Base-by-base conservation (phyloP, 768 basidiomycete genomes). In the Xanthoconium stramineum region DNA sequence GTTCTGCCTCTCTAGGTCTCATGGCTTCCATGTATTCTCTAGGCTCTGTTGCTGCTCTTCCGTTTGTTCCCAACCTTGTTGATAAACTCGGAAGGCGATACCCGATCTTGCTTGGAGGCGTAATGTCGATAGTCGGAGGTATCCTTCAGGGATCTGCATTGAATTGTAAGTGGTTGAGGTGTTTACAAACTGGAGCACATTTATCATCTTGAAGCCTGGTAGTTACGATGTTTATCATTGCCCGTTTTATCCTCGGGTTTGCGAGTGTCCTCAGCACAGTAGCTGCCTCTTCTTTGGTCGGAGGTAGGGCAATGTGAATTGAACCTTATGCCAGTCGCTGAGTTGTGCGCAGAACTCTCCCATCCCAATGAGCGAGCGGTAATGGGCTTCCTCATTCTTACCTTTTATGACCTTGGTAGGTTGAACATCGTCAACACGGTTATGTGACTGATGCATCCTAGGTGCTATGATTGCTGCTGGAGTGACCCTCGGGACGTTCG, bases 401-500 rank as follows among this genome's bases (percentile, higher is more conserved):
- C 6, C 10, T 50, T 32, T 30, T 63, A 32, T 14, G 33, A 47
- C 20, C 19, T 65, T 7, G 60, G 64, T 65, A 39, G 36, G 29
- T 49, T 30, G 2, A 6, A 29, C 3, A 15, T 28, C 14, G 5
- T 35, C 12, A n/a, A 12, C 7, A 8, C 3, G 3, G n/a, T 17
- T 2, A 17, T 35, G 5, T 1, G 30, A 10, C 17, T 47, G 12
- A 65, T 30, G 10, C 10, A 2, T 28, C 6, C 13, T 17, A 65
- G 64, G 64, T 19, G 30, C 61, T 38, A 11, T 66, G 6, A 24
- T 28, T 28, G 83, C 84, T 6, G 82, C 83, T 12, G 81, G 77
- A 9, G 55, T 55, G 24, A 88, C 85, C 0, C 80, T 86, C 37
- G 82, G 83, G 11, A 88, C 88, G 0, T 88, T 87, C 73, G 57